A percentile compares a stretch with the other conserved stretches of the same genome.
Evolutionary conservation across 164 flowering plant genomes (phyloP).

Genomic region (Protea cynaroides): DNA sequence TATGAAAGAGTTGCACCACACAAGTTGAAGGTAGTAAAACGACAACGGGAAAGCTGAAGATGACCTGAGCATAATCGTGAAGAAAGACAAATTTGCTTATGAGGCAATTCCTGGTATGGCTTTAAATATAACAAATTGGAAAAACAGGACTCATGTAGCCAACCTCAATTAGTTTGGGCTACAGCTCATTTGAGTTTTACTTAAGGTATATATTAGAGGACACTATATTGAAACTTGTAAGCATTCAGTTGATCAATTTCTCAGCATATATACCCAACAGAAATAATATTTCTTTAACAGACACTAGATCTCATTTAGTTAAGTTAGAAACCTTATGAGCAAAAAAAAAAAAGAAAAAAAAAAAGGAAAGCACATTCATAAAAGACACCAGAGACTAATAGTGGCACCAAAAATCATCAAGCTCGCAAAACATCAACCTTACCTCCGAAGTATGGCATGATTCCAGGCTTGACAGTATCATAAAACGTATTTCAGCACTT

Average conservation of each 20-base stretch:
- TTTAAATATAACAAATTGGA: not conserved
- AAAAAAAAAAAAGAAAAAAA: no score
- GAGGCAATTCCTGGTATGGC: no score
- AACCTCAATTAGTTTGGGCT: no score
- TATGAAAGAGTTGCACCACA: no score
- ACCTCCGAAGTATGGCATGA: slow-evolving; percentile 69
- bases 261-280: not conserved
- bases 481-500: slow-evolving; percentile 59
- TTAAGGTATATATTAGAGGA: not conserved
- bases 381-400: no score
- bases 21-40: no score
- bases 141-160: not conserved
- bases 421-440: slow-evolving; percentile 11
- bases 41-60: not conserved
- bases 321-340: no score
- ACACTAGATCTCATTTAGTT: no score
- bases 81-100: no score
- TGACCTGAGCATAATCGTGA: no score
- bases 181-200: not conserved
- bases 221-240: not conserved
- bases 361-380: no score
- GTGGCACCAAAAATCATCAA: not conserved
- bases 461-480: slow-evolving; percentile 54
- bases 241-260: not conserved
- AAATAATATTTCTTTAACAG: no score